phyloP scores from a whole-genome alignment of 495 filamentous ascomycete species.

The Acidiella bohemica region DNA sequence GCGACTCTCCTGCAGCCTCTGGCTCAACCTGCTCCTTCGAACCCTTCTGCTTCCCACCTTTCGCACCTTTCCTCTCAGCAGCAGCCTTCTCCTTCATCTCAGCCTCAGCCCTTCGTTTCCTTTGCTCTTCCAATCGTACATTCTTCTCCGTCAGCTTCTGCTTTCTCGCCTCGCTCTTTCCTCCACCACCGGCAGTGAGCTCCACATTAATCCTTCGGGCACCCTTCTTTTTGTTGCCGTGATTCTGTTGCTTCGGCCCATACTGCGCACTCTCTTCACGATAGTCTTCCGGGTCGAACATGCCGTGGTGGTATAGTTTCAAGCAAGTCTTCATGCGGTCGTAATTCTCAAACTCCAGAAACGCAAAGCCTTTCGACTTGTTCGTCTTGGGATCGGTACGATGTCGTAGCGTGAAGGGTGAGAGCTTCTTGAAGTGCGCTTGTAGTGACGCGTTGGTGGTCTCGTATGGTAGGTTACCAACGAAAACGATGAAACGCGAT shows the following conservation, averaged over 20 bases:
- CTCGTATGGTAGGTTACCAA: slow-evolving; percentile 71
- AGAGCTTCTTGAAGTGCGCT: slow-evolving; percentile 64
- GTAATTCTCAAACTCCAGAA: slow-evolving; percentile 80
- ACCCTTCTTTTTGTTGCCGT: slow-evolving; percentile 6
- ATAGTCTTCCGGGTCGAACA: slow-evolving; percentile 41
- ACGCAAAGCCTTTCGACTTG: slow-evolving; percentile 76
- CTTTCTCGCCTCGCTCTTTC: slow-evolving; percentile 55
- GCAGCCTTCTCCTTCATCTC: slow-evolving; percentile 20
- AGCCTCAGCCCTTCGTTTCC: slow-evolving; percentile 21
- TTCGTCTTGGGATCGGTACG: slow-evolving; percentile 54
- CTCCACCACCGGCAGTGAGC: slow-evolving; percentile 64
- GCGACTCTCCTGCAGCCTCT: not conserved
- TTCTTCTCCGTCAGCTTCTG: slow-evolving; percentile 78
- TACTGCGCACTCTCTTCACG: not conserved
- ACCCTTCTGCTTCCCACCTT: not conserved
- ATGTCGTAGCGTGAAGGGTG: slow-evolving; percentile 59
- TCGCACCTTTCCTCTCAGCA: not conserved
- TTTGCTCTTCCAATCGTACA: slow-evolving; percentile 47
- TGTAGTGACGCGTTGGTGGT: slow-evolving; percentile 53
- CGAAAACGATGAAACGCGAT: slow-evolving; percentile 19
- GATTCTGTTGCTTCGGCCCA: not conserved
- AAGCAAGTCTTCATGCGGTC: slow-evolving; percentile 91
- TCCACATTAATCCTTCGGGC: slow-evolving; percentile 75
- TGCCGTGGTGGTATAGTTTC: slow-evolving; percentile 74
- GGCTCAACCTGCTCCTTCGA: not conserved